Evolutionary conservation across 2,329 filamentous ascomycete genomes (phyloP), one percentile per base, ranked within the genome.

Genomic region (Trichophyton equinum): DNA sequence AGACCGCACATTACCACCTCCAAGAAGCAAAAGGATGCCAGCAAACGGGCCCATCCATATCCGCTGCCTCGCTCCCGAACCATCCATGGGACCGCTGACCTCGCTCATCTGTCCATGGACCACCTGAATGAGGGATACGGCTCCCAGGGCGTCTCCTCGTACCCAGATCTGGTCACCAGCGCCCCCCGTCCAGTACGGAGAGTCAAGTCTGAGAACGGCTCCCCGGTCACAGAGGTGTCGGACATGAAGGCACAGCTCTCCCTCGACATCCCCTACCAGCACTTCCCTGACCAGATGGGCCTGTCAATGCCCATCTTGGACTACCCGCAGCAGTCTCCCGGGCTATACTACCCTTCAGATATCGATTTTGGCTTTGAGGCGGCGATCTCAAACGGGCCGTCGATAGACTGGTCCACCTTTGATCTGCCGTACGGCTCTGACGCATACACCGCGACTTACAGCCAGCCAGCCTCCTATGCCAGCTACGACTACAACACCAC

Each of bases 11-110:
- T 84, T 57, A 80, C 79, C 47, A 76, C 79, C 55, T 79, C 79
- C 61, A 82, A 81, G 66, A 82, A 83, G 65, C 82, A 83, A 72
- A 85, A 85, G 72, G 81, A 84, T 70, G 78, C 81, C 64, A 82
- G 82, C 62, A 81, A 84, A 63, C 82, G 79, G 61, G 82, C 82
- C 62, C 74, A 81, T 65, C 84, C 84, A 1, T 86, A 86, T 73
- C 82, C 82, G 68, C 81, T 85, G 65, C 81, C 82, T 55, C 74
- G 79, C 62, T 76, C 78, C 49, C 75, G 81, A 67, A 79, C 78
- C 57, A 75, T 81, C 57, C 75, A 80, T 62, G 72, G 72, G 58
- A 70, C 77, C 15, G 68, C 72, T 40, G 75, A 78, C 58, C 66
- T 77, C 51, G 74, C 79, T 57, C 77, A 77, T 60, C 77, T 78